Conservation (phyloP, 768 basidiomycete genomes). For the Filobasidium floriforme region DNA sequence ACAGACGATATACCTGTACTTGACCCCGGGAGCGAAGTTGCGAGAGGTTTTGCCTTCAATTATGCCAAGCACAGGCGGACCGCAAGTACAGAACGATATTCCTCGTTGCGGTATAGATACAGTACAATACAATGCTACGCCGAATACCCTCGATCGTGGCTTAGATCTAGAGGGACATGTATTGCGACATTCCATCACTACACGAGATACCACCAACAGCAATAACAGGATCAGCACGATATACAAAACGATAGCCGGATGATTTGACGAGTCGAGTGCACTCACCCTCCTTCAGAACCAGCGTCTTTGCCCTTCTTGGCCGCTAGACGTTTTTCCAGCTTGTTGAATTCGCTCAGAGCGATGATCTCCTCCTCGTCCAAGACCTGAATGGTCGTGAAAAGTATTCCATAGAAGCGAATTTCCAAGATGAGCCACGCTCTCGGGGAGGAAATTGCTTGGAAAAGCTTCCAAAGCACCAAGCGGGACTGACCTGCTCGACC, state of each 20-base stretch:
- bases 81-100: too few species aligned
- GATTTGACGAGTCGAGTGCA: background rate
- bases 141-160: too few species aligned
- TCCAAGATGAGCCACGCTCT: background rate
- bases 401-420: too few species aligned
- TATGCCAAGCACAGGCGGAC: too few species aligned
- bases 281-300: conserved; percentile 12
- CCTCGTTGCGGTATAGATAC: too few species aligned
- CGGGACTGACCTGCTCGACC: conserved; percentile 44
- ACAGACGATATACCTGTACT: too few species aligned
- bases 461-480: background rate
- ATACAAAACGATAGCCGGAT: too few species aligned
- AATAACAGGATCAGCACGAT: background rate
- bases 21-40: too few species aligned
- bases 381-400: conserved; percentile 52
- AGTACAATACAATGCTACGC: too few species aligned
- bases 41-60: too few species aligned
- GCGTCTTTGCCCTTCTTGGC: conserved; percentile 40
- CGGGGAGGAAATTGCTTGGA: background rate
- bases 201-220: too few species aligned
- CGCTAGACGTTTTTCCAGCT: conserved; percentile 66
- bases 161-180: conserved; percentile 18
- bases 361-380: conserved; percentile 83
- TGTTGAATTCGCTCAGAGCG: conserved; percentile 78
- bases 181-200: conserved; percentile 20